phyloP scores from a whole-genome alignment of 2,329 filamentous ascomycete species.

The Penicillium crustosum region DNA sequence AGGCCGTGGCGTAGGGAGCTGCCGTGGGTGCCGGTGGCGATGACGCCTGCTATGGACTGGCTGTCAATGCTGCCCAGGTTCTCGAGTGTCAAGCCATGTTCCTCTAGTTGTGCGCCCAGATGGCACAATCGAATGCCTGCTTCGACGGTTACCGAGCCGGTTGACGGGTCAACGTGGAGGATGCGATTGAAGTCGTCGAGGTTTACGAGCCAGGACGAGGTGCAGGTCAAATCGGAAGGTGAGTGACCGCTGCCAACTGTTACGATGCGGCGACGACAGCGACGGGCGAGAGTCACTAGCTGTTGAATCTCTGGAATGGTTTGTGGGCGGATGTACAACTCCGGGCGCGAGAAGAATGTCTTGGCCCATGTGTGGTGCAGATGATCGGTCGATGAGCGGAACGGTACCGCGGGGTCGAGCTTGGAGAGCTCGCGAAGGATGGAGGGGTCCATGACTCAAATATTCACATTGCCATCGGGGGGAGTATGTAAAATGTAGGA shows the following conservation, averaged over 20 bases:
- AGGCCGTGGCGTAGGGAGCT: conserved; percentile 81
- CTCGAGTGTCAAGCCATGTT: conserved; percentile 76
- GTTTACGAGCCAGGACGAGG: conserved; percentile 91
- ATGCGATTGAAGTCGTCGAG: conserved; percentile 79
- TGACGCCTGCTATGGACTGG: conserved; percentile 88
- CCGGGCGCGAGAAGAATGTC: conserved; percentile 84
- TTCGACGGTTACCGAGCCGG: conserved; percentile 71
- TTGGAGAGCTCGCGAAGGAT: conserved; percentile 57
- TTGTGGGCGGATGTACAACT: conserved; percentile 85
- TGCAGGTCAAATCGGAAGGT: conserved; percentile 87
- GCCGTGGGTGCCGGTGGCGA: conserved; percentile 90
- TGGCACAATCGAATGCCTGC: conserved; percentile 81
- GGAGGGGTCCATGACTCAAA: conserved; percentile 42
- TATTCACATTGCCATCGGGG: conserved; percentile 5
- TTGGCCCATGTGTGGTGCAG: conserved; percentile 91
- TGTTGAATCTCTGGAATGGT: conserved; percentile 80
- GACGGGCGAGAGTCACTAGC: conserved; percentile 73
- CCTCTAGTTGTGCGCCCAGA: conserved; percentile 71
- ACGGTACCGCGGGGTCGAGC: conserved; percentile 65
- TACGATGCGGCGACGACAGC: conserved; percentile 76
- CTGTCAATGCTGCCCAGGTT: conserved; percentile 94
- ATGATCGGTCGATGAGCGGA: conserved; percentile 71
- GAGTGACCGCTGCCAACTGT: conserved; percentile 91
- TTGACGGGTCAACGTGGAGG: conserved; percentile 65
- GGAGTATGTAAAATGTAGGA: not conserved